Evolutionary conservation across 2,329 filamentous ascomycete species (phyloP), one percentile per base, ranked within the genome.

Genomic region (Phialocephala sp.): DNA sequence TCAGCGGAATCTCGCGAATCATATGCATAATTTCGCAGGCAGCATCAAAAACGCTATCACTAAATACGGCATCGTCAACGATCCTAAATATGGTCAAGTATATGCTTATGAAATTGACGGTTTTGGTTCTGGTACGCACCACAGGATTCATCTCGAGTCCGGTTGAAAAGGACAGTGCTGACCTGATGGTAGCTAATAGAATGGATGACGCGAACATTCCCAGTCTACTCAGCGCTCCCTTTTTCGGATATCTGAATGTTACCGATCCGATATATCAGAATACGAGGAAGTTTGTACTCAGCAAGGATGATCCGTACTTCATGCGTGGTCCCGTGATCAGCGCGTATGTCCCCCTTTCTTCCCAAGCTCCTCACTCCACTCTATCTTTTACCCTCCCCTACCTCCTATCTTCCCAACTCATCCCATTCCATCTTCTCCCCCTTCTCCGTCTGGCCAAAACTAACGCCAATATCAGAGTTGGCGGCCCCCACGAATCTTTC

Each of bases 41-140:
- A 83, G 86, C 11, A 91, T 97, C 66, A 84, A 85, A 60, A 80
- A 83, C 6, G 91, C 88, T 1, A 87, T 94, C 59, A 88, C 87
- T 74, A 83, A 88, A 58, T 86, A 94, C 72, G 93, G 89, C 4
- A 85, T 95, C 0, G 86, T 92, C 60, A 77, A 78, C 1, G 86
- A 89, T 74, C 84, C 86, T 32, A 84, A 81, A 8, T 89, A 85
- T 71, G 88, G 88, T 55, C 79, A 85, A n/a, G 88, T 94, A 14
- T 93, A 91, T 72, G 90, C 90, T 0, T 93, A 87, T 75, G 91
- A 93, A 77, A 89, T 92, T 9, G 91, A 93, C 73, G 91, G 91
- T 9, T 92, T 89, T 71, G 91, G 90, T 52, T 76, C 22, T 64
- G 76, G 39, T 79, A 76, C 56, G 72, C 15, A 32, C 37, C 37